A percentile compares a stretch with the other conserved stretches of the same genome.
Evolutionary conservation across 108 stramenopile genomes (phyloP).

Genomic region (Nitzschia sp.): DNA sequence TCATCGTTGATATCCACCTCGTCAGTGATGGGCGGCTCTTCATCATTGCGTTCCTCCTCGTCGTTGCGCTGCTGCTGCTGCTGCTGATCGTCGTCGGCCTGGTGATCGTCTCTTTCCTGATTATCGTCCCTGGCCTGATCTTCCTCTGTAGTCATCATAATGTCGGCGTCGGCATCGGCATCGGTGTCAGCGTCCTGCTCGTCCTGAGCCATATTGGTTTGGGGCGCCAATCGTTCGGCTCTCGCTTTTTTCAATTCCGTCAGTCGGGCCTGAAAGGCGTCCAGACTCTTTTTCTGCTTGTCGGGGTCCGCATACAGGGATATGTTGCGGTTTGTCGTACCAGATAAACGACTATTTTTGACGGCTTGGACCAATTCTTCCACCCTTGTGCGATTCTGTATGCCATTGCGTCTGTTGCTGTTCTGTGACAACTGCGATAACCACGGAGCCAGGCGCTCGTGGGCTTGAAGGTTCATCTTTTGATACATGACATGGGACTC

Average conservation of each 20-base stretch:
- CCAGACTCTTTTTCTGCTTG: not conserved
- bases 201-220: too few relatives aligned
- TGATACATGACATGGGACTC: not conserved
- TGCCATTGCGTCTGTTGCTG: not conserved
- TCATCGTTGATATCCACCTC: too few relatives aligned
- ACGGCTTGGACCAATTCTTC: not conserved
- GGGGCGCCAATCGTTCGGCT: slow-evolving; percentile 15
- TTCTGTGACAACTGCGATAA: not conserved
- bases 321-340: not conserved
- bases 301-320: not conserved
- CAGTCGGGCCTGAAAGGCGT: slow-evolving; percentile 9
- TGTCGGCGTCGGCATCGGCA: too few relatives aligned
- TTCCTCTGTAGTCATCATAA: too few relatives aligned
- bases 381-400: not conserved
- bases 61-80: too few relatives aligned
- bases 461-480: not conserved
- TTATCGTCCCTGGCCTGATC: too few relatives aligned
- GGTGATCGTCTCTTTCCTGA: too few relatives aligned
- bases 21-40: too few relatives aligned
- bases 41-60: too few relatives aligned
- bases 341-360: not conserved
- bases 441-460: not conserved
- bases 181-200: too few relatives aligned
- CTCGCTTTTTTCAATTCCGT: slow-evolving; percentile 6
- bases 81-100: too few relatives aligned